Evolutionary conservation across 768 basidiomycete genomes (phyloP), one percentile per base, ranked within the genome.

Genomic region (Mycena indigotica): DNA sequence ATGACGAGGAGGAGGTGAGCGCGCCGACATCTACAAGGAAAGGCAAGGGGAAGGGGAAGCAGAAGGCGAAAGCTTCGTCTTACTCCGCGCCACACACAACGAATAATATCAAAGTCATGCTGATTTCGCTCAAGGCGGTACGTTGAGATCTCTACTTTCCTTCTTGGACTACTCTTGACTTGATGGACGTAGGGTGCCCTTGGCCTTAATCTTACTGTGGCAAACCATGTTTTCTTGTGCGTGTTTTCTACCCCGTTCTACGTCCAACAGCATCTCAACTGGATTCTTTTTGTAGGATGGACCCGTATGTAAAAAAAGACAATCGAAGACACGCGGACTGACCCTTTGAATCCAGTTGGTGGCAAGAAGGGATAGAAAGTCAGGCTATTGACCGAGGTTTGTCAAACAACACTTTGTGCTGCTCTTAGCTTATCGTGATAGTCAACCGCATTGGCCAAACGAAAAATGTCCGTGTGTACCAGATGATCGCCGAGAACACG

Each of bases 401-500:
- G 35, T 53, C 17, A n/a, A n/a, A n/a, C n/a, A n/a, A n/a, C n/a
- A n/a, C n/a, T n/a, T n/a, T n/a, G n/a, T n/a, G n/a, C n/a, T n/a
- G n/a, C n/a, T n/a, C n/a, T n/a, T n/a, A n/a, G n/a, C n/a, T n/a
- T n/a, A n/a, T n/a, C n/a, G n/a, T n/a, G n/a, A n/a, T 89, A 63
- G 88, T 88, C 55, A 92, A 92, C 65, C 84, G 89, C 50, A 92
- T 93, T 60, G 93, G 93, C 15, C 93, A 95, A 70, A 89, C 72
- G 61, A 93, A 88, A 68, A 76, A 82, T 1, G 92, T 95, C 28
- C 86, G 89, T 61, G 92, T 95, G 19, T 95, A 93, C 67, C 93
- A 95, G 65, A 74, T 95, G 48, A 93, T 95, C 53, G 91, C 93
- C 0, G 93, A 94, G 64, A 81, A 93, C 64, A 95, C 93, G 0